Conservation (phyloP, 768 basidiomycete species). For the Podaxis mareebaensis region DNA sequence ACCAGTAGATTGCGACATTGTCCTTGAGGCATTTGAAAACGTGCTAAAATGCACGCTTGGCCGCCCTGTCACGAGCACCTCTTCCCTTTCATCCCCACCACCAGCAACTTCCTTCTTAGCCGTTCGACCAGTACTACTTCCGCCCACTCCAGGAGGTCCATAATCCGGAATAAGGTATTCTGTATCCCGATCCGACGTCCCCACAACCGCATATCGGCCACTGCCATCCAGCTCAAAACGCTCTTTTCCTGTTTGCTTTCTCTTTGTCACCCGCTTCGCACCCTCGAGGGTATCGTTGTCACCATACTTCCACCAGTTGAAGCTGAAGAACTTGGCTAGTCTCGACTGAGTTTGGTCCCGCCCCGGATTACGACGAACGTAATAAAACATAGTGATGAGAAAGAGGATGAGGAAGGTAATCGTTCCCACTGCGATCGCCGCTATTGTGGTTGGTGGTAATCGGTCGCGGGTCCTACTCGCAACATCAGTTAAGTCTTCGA, state of each 20-base stretch:
- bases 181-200: not conserved
- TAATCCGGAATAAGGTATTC: not conserved
- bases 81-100: not conserved
- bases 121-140: not conserved
- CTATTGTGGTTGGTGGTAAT: not conserved
- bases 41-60: not conserved
- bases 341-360: not conserved
- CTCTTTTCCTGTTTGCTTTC: not conserved
- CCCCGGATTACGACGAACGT: not conserved
- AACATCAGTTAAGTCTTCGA: not conserved
- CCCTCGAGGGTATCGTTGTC: not conserved
- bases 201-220: slow-evolving; percentile 4
- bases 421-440: slow-evolving; percentile 10
- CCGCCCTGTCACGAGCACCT: not conserved
- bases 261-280: not conserved
- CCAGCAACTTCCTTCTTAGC: not conserved
- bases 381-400: not conserved
- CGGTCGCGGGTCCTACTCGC: not conserved
- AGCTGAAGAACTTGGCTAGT: not conserved
- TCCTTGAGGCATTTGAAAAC: not conserved
- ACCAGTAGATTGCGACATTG: not conserved
- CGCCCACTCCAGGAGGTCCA: not conserved
- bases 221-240: slow-evolving; percentile 5
- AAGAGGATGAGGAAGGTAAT: not conserved
- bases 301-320: not conserved